Conservation (phyloP, 495 filamentous ascomycete genomes). For the Penicillium bovifimosum region DNA sequence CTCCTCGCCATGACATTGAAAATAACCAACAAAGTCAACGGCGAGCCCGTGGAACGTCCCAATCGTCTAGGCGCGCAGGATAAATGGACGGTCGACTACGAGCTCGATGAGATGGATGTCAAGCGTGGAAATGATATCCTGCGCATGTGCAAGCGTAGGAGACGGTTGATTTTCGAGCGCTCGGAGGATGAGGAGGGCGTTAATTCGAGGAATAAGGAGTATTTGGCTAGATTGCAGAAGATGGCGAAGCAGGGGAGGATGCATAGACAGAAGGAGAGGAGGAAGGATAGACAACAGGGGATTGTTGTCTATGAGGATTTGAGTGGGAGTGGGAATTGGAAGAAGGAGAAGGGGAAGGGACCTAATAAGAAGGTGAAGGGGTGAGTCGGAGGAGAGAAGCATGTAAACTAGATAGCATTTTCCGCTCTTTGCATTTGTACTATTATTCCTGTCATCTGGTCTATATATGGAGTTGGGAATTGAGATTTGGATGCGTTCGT, state of each 20-base stretch:
- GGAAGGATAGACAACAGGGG: slow-evolving; percentile 37
- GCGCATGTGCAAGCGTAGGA: slow-evolving; percentile 44
- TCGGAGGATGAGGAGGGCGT: background rate
- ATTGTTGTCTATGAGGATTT: slow-evolving; percentile 26
- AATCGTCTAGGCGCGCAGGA: slow-evolving; percentile 42
- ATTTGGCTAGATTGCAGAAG: slow-evolving; percentile 37
- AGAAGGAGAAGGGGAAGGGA: too few relatives aligned
- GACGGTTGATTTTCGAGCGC: background rate
- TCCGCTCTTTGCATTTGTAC: too few relatives aligned
- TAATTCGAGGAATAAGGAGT: slow-evolving; percentile 27
- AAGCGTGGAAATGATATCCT: slow-evolving; percentile 25
- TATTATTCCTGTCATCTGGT: too few relatives aligned
- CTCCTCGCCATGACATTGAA: slow-evolving; percentile 64
- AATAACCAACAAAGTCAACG: slow-evolving; percentile 69
- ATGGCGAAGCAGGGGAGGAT: slow-evolving; percentile 40
- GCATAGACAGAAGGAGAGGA: slow-evolving; percentile 45
- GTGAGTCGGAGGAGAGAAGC: too few relatives aligned
- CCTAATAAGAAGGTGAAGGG: background rate
- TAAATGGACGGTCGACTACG: slow-evolving; percentile 73
- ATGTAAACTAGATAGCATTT: too few relatives aligned
- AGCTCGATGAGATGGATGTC: slow-evolving; percentile 51
- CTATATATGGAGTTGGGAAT: too few relatives aligned
- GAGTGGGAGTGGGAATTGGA: background rate
- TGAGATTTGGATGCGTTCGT: too few relatives aligned
- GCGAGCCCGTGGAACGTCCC: slow-evolving; percentile 55